Conservation (phyloP, 2,329 filamentous ascomycete genomes). For the Truncatella angustata region DNA sequence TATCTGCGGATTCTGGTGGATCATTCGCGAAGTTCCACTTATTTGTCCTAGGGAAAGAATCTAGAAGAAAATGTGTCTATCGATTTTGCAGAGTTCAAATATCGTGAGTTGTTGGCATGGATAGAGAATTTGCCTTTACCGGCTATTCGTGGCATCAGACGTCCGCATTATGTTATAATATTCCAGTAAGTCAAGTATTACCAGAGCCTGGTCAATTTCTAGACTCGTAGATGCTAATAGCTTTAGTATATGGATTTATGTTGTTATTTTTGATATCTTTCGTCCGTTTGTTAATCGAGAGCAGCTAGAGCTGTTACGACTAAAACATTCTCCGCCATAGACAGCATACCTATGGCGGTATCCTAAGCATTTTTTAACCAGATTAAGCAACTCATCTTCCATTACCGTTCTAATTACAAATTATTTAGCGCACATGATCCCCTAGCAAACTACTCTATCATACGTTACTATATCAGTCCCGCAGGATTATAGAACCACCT, state of each 20-base stretch:
- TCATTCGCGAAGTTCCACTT: constrained; percentile 23
- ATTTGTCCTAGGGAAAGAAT: not conserved
- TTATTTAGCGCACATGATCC: constrained; percentile 33
- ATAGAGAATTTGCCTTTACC: constrained; percentile 28
- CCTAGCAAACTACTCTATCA: constrained; percentile 39
- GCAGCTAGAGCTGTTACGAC: constrained; percentile 4
- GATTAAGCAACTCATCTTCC: constrained; percentile 35
- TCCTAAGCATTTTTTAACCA: constrained; percentile 35
- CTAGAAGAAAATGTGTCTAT: constrained; percentile 14
- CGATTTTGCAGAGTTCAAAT: constrained; percentile 34
- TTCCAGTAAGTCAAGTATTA: constrained; percentile 32
- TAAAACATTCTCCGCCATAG: constrained; percentile 30
- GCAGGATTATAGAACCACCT: constrained; percentile 24
- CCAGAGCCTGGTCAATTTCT: too few species aligned
- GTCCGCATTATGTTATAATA: constrained; percentile 31
- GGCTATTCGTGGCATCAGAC: constrained; percentile 22
- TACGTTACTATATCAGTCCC: constrained; percentile 38
- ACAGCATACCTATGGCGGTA: constrained; percentile 28
- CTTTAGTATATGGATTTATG: constrained; percentile 37
- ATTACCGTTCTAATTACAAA: constrained; percentile 31
- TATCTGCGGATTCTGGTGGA: constrained; percentile 35
- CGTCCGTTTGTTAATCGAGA: constrained; percentile 23
- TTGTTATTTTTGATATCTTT: constrained; percentile 35
- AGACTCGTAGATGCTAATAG: too few species aligned
- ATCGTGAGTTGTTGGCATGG: constrained; percentile 37